Base-by-base conservation (phyloP, 2,329 filamentous ascomycete species). In the Cladosporium sp. region DNA sequence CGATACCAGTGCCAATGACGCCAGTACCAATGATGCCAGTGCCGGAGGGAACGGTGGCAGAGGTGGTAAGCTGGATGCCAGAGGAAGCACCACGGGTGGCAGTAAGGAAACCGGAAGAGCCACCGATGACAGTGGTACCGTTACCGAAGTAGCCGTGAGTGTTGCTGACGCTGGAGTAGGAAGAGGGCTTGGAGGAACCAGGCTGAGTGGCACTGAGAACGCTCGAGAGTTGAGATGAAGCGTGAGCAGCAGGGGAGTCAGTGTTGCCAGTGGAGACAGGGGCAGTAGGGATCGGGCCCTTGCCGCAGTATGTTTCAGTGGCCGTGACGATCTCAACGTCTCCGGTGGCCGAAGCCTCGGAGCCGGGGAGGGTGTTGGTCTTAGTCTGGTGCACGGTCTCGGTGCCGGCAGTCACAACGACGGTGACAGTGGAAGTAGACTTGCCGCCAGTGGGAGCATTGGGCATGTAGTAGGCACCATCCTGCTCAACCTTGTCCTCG, bases 241-340 rank as follows among this genome's bases (percentile, higher is more conserved):
- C 60, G 59, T 63, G n/a, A 21, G 32, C 28, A 46, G 34, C 57
- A 59, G 56, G 21, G 46, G 43, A 39, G 46, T n/a, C n/a, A 48
- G n/a, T 32, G 28, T 25, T 43, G 48, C 43, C 43, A 5, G 63
- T 43, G 30, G 28, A 25, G 18, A 26, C 16, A 28, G 53, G 53
- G 32, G 62, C 28, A 25, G 63, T 43, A 28, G 63, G 63, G 56
- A 65, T 53, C 23, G 63, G 54, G 43, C 54, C 63, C 46, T 58
- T 65, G 25, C 63, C 63, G 63, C 54, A 59, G 63, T 65, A 65
- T 16, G 63, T 65, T 32, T 65, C 63, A 39, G 46, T 59, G 23
- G 39, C 39, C 26, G 63, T 65, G 26, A 54, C 60, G 26, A 63
- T 56, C 49, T 63, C 60, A 36, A 63, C 60, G 60, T 63, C 49